Conservation (phyloP, 495 filamentous ascomycete genomes). For the Glutinoglossum americanum region DNA sequence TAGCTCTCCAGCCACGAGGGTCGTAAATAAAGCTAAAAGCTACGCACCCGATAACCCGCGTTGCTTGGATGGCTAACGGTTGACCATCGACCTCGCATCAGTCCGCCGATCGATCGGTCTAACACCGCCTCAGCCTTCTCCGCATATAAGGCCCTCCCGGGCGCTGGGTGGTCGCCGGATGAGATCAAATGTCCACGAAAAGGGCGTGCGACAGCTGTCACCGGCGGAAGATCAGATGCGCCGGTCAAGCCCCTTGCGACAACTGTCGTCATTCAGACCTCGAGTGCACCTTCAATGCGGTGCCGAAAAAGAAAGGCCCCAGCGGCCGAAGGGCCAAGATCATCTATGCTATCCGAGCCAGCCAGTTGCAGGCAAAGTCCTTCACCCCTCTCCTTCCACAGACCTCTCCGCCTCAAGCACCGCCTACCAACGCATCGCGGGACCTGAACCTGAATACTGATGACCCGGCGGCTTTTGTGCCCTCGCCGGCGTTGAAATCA, state of each 20-base stretch:
- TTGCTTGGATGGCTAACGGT: too few species aligned
- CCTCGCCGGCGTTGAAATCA: constrained; percentile 31
- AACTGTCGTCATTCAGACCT: constrained; percentile 47
- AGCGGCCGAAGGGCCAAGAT: constrained; percentile 67
- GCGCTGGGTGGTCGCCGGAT: too few species aligned
- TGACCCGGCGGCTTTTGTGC: constrained; percentile 1
- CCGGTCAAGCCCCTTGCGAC: constrained; percentile 45
- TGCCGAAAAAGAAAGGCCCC: constrained; percentile 70
- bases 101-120: too few species aligned
- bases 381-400: constrained; percentile 5
- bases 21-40: too few species aligned
- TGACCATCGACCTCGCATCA: too few species aligned
- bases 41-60: too few species aligned
- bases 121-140: too few species aligned
- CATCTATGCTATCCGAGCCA: constrained; percentile 52
- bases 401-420: neutral
- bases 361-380: constrained; percentile 30
- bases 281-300: constrained; percentile 59
- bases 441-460: neutral
- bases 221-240: constrained; percentile 63
- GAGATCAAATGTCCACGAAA: constrained; percentile 16
- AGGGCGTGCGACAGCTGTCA: constrained; percentile 67
- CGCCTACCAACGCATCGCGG: neutral
- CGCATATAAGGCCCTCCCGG: too few species aligned
- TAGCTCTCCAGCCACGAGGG: too few species aligned